Conservation (phyloP, 768 basidiomycete genomes). For the Tremella fuciformis region DNA sequence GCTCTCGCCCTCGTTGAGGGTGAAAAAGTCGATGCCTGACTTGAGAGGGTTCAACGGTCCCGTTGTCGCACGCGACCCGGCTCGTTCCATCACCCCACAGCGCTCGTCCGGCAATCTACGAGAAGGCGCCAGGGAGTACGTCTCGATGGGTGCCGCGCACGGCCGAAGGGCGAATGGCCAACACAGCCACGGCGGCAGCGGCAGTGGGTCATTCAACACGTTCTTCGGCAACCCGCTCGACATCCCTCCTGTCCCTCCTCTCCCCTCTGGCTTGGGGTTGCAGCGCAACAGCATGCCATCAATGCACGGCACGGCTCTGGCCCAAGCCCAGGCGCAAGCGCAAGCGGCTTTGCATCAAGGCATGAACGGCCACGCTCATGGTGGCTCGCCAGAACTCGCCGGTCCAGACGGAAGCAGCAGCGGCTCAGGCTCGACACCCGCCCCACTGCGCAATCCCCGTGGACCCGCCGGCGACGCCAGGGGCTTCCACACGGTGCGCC, state of each 20-base stretch:
- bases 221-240: slow-evolving; percentile 40
- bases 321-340: slow-evolving; percentile 5
- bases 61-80: slow-evolving; percentile 48
- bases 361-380: slow-evolving; percentile 3
- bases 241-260: slow-evolving; percentile 41
- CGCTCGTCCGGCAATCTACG: slow-evolving; percentile 52
- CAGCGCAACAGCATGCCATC: slow-evolving; percentile 9
- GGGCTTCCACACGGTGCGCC: slow-evolving; percentile 33
- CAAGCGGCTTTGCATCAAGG: neutral
- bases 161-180: slow-evolving; percentile 32
- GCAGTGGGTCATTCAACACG: slow-evolving; percentile 33
- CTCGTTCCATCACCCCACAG: slow-evolving; percentile 45
- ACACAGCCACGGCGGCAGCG: slow-evolving; percentile 1
- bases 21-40: slow-evolving; percentile 99
- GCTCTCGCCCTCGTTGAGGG: slow-evolving; percentile 63
- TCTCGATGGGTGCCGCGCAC: slow-evolving; percentile 37
- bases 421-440: neutral
- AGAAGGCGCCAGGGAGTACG: slow-evolving; percentile 40
- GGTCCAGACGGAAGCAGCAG: neutral
- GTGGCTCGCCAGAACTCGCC: neutral
- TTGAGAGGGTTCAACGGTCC: slow-evolving; percentile 58
- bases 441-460: slow-evolving; percentile 42
- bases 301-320: slow-evolving; percentile 2
- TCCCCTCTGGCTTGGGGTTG: slow-evolving; percentile 29
- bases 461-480: slow-evolving; percentile 45